Percentiles rank a stretch among this genome's conserved stretches.
phyloP scores from a whole-genome alignment of 2,329 filamentous ascomycete genomes.

The Cordyceps cateniannulata region DNA sequence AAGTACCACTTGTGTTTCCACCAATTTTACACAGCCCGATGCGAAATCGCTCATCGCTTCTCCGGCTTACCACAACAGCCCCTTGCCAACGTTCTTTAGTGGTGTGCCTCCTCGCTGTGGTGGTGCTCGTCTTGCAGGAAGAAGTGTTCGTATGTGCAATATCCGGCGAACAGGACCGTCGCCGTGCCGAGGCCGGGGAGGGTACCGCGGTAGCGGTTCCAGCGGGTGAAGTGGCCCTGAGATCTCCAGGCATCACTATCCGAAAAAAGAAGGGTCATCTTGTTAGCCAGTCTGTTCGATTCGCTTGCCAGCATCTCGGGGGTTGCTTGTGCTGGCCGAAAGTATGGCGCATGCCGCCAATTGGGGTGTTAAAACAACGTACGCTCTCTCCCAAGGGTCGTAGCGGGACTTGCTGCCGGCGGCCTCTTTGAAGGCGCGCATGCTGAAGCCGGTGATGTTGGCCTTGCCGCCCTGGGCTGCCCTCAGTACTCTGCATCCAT shows the following conservation, averaged over 20 bases:
- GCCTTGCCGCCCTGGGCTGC: conserved; percentile 48
- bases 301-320: not conserved
- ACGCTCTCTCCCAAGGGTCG: conserved; percentile 63
- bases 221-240: conserved; percentile 77
- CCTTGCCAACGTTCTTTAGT: not conserved
- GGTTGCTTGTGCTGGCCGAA: too few species aligned
- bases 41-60: not conserved
- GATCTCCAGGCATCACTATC: conserved; percentile 92
- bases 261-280: not conserved
- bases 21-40: conserved; percentile 1
- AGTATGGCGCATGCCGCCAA: conserved; percentile 1
- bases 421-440: conserved; percentile 69
- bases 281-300: not conserved
- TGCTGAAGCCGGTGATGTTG: conserved; percentile 90
- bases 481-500: conserved; percentile 36
- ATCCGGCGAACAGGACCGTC: conserved; percentile 81
- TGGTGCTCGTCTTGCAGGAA: conserved; percentile 71
- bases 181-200: conserved; percentile 93
- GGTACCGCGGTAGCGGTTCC: conserved; percentile 78
- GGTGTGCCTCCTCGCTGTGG: conserved; percentile 29
- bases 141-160: conserved; percentile 84
- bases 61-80: too few species aligned
- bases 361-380: conserved; percentile 27
- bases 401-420: conserved; percentile 52
- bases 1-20: not conserved